A percentile compares a stretch with the other conserved stretches of the same genome.
Conservation (phyloP, 176 grass and related monocot species). For the Musa itinerans region DNA sequence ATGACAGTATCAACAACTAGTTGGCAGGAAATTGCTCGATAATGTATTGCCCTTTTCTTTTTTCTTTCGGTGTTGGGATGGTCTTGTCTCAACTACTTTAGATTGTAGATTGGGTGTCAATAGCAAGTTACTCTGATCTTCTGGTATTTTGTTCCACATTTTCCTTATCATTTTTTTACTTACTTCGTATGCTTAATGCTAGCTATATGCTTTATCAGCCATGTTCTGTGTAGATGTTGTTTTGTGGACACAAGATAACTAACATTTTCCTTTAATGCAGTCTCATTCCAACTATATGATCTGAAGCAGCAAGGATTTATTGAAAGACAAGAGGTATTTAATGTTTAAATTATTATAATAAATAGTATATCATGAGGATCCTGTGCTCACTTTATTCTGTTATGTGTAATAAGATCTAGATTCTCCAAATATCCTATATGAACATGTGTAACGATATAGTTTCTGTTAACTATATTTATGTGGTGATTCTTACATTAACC, state of each 20-base stretch:
- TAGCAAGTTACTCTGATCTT: too few relatives aligned
- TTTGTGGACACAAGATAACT: slow-evolving; percentile 7
- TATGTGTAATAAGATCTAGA: too few relatives aligned
- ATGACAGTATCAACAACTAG: too few relatives aligned
- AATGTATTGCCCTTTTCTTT: too few relatives aligned
- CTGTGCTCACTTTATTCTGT: not conserved
- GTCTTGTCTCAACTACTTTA: too few relatives aligned
- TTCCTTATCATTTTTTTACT: not conserved
- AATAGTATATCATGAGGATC: not conserved
- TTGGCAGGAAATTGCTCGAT: too few relatives aligned
- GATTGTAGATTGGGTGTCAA: too few relatives aligned
- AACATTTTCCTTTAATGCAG: slow-evolving; percentile 28
- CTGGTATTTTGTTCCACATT: not conserved
- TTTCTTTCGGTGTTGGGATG: too few relatives aligned
- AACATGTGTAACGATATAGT: too few relatives aligned
- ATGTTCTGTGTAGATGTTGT: not conserved
- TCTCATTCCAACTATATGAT: slow-evolving; percentile 95
- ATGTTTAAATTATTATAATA: not conserved
- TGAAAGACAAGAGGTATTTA: slow-evolving; percentile 88
- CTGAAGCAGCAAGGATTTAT: slow-evolving; percentile 98
- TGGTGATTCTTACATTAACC: too few relatives aligned
- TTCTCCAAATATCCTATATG: too few relatives aligned
- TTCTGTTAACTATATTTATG: too few relatives aligned
- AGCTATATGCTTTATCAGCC: not conserved
- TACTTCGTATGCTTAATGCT: not conserved